Evolutionary conservation across 2,329 filamentous ascomycete species (phyloP), one percentile per base, ranked within the genome.

Genomic region (Colletotrichum coccodes): DNA sequence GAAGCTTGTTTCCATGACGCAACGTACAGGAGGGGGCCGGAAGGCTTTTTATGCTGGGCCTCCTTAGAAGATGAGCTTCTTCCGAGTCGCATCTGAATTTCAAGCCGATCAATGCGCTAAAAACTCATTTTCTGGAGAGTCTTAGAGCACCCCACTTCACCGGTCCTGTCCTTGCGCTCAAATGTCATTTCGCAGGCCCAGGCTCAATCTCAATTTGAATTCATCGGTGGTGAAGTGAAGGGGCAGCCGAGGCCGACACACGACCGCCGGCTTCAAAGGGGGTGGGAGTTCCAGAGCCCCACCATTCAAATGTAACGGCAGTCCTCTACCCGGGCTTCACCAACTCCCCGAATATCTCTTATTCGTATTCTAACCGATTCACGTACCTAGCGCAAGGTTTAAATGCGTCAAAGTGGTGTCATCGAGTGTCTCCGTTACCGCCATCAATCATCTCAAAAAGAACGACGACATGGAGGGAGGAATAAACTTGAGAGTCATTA

Each of bases 131-230:
- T 23, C 7, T 18, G 34, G 36, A 38, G 32, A 54, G 32, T 32
- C 21, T 46, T 12, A 14, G 16, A 36, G 30, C 46, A 32, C 59
- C 54, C 44, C 36, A 57, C 59, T 36, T 57, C 50, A 8, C 44
- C 64, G n/a, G 64, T 64, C 64, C 40, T 67, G 64, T 64, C 64
- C 40, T 67, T 62, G 64, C 64, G 64, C 64, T 40, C 30, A 47
- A 42, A 54, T 49, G 23, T 26, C 28, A 56, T 47, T 36, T 14
- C 16, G 16, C 38, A 23, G 42, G 32, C 16, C 26, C 42, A 60
- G n/a, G n/a, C n/a, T 26, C 21, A 26, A 32, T 23, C 9, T 49
- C 36, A 34, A n/a, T 26, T 34, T n/a, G 28, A 47, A 56, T 26
- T n/a, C 2, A 28, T 5, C 34, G n/a, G 64, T 36, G 52, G 42